Conservation (phyloP, 306 rosid genomes). For the Quercus glauca region DNA sequence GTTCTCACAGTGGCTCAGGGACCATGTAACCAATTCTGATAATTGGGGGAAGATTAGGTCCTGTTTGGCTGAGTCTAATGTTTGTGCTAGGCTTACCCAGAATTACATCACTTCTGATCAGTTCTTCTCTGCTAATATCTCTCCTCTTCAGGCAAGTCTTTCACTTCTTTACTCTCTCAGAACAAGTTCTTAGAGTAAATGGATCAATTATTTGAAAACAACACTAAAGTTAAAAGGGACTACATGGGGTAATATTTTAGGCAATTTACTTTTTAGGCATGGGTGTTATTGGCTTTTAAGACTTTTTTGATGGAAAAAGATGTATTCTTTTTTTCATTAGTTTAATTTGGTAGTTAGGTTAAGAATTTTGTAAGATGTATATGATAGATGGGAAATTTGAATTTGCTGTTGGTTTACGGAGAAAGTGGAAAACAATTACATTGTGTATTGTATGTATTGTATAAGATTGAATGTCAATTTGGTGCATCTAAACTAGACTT, state of each 20-base stretch:
- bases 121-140: slow-evolving; percentile 57
- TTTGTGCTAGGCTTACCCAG: slow-evolving; percentile 47
- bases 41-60: slow-evolving; percentile 62
- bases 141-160: slow-evolving; percentile 72
- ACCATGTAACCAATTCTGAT: slow-evolving; percentile 43
- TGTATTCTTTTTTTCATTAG: not conserved
- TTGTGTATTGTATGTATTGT: not conserved
- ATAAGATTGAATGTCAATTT: not conserved
- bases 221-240: too few species aligned
- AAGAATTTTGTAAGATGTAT: not conserved
- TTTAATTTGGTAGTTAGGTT: not conserved
- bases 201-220: too few species aligned
- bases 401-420: too few species aligned
- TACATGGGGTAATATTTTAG: too few species aligned
- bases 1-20: slow-evolving; percentile 67
- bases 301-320: not conserved
- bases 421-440: too few species aligned
- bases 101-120: slow-evolving; percentile 56
- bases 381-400: not conserved
- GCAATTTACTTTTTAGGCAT: too few species aligned
- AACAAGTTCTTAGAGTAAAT: too few species aligned
- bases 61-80: slow-evolving; percentile 73
- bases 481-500: slow-evolving; percentile 3
- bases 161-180: not conserved
- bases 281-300: too few species aligned